Base-by-base conservation (phyloP, 208 protist species). In the Crithidia expoeki region DNA sequence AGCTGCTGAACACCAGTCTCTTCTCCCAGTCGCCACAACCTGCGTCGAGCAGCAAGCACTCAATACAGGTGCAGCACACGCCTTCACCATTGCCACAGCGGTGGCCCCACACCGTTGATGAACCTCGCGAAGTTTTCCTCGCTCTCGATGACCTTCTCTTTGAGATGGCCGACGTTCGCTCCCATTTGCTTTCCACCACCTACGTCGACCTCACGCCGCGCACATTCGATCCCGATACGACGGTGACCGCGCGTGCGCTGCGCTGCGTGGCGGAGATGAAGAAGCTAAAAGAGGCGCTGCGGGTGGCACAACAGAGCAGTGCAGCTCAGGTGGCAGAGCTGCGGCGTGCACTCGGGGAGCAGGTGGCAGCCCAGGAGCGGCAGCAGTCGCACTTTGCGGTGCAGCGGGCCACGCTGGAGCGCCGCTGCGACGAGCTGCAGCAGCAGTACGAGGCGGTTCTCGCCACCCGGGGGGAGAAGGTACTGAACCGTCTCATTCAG, bases 141-240 rank as follows among this genome's bases (percentile, higher is more conserved):
- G 52, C 68, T 30, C 56, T 77, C 2, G 72, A 77, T 25, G 72
- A 77, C 11, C 53, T 77, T 2, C 50, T 77, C 44, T 77, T 77
- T n/a, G 72, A 77, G 46, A 25, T 77, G 23, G 56, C 64, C n/a
- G 72, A 77, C 38, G 68, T 77, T n/a, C 72, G 72, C 21, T 77
- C 72, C 0, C 72, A 50, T 6, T 23, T 61, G 9, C 12, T 19
- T 14, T 61, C 58, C 3, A 55, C 38, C 4, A 61, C 63, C 3
- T 21, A 23, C 42, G 64, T 72, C 25, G 64, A 67, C 32, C 46
- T 77, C 19, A 62, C 56, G 1, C 64, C 64, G 25, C 57, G 72
- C 6, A 46, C 44, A 2, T 77, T 77, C 30, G 19, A 30, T 28
- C 17, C 47, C n/a, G 47, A 27, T 0, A 21, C 58, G 2, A 77